These are phyloP conservation scores for Coemansia reversa DNA, from an alignment of 192 early-diverging fungal genomes.

Conservation along the genomic window DNA sequence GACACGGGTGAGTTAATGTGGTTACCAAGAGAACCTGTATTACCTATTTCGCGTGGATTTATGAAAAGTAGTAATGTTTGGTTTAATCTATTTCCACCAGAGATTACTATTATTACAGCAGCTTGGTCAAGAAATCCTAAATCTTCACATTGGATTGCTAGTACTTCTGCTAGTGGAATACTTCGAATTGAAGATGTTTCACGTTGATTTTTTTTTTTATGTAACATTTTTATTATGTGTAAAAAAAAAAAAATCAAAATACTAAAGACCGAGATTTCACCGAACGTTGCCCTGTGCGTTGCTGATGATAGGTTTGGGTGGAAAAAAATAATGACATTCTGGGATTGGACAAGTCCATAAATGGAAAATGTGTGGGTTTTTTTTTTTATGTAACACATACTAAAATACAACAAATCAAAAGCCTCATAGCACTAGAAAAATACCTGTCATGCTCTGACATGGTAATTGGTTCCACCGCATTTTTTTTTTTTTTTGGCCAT, in stretches of 20 bases:
- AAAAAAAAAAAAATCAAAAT: too few species aligned
- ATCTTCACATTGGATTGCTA: slow-evolving; percentile 36
- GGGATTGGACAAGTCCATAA: background rate
- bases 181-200: slow-evolving; percentile 35
- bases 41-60: background rate
- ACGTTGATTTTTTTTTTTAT: background rate
- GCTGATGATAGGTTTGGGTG: background rate
- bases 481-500: too few species aligned
- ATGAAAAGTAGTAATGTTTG: background rate
- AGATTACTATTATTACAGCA: slow-evolving; percentile 26
- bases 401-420: background rate
- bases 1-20: background rate
- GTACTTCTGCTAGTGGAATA: slow-evolving; percentile 21
- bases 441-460: background rate
- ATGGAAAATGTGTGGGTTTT: background rate
- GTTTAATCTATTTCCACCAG: slow-evolving; percentile 14
- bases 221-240: background rate
- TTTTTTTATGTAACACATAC: too few species aligned
- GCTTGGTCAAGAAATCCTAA: slow-evolving; percentile 40
- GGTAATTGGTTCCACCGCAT: background rate
- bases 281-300: background rate
- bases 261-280: too few species aligned
- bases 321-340: background rate
- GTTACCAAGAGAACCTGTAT: background rate
- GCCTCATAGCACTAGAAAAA: background rate